Percentiles rank a stretch among this genome's conserved stretches.
Evolutionary conservation across 495 filamentous ascomycete genomes (phyloP).

Genomic region (Penicillium paxilli): DNA sequence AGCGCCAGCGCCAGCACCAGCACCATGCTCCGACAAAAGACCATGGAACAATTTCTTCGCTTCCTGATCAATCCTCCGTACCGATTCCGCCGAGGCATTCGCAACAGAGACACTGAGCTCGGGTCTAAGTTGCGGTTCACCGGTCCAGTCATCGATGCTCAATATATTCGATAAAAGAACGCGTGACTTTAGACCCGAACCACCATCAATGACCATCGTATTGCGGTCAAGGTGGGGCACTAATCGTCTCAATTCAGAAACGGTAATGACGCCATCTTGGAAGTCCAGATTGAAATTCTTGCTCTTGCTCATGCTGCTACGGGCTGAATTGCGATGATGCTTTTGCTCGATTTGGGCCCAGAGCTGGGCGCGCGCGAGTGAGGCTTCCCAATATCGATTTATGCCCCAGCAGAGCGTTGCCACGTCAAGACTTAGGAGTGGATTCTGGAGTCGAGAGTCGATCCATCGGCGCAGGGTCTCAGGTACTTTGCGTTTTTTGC

Average conservation of each 20-base stretch:
- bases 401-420: conserved; percentile 46
- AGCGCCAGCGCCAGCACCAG: conserved; percentile 4
- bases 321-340: conserved; percentile 5
- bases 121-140: conserved; percentile 38
- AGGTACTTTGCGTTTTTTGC: conserved; percentile 28
- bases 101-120: conserved; percentile 34
- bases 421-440: conserved; percentile 40
- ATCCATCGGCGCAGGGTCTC: conserved; percentile 41
- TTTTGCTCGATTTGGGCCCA: conserved; percentile 38
- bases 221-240: conserved; percentile 41
- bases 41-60: conserved; percentile 41
- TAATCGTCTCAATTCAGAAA: conserved; percentile 30
- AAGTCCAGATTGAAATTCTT: neutral
- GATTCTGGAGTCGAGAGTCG: conserved; percentile 33
- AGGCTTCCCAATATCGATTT: conserved; percentile 45
- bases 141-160: conserved; percentile 41
- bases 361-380: conserved; percentile 36
- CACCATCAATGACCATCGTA: conserved; percentile 37
- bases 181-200: conserved; percentile 5
- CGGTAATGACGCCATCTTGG: conserved; percentile 14
- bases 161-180: conserved; percentile 36
- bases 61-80: conserved; percentile 37
- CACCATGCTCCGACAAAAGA: conserved; percentile 30
- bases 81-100: conserved; percentile 7
- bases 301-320: neutral